phyloP scores from a whole-genome alignment of 2,329 filamentous ascomycete species.

The Exophiala oligosperma region DNA sequence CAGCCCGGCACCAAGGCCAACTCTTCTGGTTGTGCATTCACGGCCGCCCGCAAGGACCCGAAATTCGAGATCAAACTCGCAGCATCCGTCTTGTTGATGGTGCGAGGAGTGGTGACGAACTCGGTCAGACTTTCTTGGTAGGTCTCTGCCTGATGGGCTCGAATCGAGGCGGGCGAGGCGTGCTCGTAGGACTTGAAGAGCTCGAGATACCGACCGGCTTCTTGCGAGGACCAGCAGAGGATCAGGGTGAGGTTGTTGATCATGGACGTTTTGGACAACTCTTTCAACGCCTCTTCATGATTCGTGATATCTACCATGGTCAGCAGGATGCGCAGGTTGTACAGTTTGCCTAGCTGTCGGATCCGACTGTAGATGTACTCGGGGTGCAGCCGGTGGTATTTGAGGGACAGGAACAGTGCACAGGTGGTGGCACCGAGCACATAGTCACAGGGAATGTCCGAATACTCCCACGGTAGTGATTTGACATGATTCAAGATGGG shows the following conservation, averaged over 20 bases:
- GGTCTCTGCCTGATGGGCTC: slow-evolving; percentile 76
- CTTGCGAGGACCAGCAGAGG: slow-evolving; percentile 89
- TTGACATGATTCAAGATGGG: slow-evolving; percentile 82
- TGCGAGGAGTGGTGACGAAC: slow-evolving; percentile 86
- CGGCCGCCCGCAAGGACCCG: slow-evolving; percentile 79
- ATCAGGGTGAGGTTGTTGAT: slow-evolving; percentile 92
- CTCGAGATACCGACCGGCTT: slow-evolving; percentile 91
- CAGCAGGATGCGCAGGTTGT: slow-evolving; percentile 80
- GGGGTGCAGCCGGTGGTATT: slow-evolving; percentile 95
- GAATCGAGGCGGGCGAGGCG: slow-evolving; percentile 77
- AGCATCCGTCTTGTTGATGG: slow-evolving; percentile 92
- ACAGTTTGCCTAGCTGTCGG: slow-evolving; percentile 77
- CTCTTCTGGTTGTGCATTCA: slow-evolving; percentile 86
- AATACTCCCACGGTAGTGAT: slow-evolving; percentile 90
- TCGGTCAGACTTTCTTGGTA: slow-evolving; percentile 88
- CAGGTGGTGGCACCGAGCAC: slow-evolving; percentile 84
- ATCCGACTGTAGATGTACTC: slow-evolving; percentile 98
- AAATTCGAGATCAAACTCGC: slow-evolving; percentile 88
- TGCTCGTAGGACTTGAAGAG: slow-evolving; percentile 94
- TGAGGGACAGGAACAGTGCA: slow-evolving; percentile 87
- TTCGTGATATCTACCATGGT: slow-evolving; percentile 94
- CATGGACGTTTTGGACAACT: slow-evolving; percentile 87
- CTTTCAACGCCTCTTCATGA: slow-evolving; percentile 84
- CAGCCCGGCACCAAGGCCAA: slow-evolving; percentile 83
- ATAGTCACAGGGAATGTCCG: slow-evolving; percentile 94